These are phyloP conservation scores for Sarocladium brachiariae DNA, from an alignment of 2,329 filamentous ascomycete genomes.

Conservation along the genomic window DNA sequence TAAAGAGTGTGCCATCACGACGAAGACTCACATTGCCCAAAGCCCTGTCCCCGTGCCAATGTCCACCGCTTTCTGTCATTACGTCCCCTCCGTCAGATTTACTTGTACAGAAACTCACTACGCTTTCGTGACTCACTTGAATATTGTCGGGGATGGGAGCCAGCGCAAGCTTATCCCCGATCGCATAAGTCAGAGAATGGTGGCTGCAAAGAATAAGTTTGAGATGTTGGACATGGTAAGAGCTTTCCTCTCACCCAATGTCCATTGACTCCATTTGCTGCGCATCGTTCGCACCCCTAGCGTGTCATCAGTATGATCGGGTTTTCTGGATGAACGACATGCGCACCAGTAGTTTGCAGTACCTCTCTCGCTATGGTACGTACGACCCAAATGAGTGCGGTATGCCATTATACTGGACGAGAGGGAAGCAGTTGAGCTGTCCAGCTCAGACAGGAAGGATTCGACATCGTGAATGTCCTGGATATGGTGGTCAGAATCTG, in stretches of 20 bases:
- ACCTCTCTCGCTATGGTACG: constrained; percentile 22
- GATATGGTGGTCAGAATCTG: too few relatives aligned
- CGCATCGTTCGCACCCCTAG: constrained; percentile 22
- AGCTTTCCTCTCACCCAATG: constrained; percentile 21
- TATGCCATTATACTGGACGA: constrained; percentile 23
- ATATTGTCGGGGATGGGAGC: constrained; percentile 10
- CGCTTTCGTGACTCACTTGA: background rate
- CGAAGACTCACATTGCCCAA: background rate
- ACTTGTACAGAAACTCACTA: too few relatives aligned
- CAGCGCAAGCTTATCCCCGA: constrained; percentile 15
- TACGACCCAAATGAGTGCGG: constrained; percentile 23
- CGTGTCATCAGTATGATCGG: background rate
- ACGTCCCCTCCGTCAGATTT: too few relatives aligned
- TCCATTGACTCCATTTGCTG: constrained; percentile 24
- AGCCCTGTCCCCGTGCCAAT: constrained; percentile 38
- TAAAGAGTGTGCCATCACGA: background rate
- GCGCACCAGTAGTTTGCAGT: constrained; percentile 21
- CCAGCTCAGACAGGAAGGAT: background rate
- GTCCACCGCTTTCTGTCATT: constrained; percentile 31
- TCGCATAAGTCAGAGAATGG: constrained; percentile 18
- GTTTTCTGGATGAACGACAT: background rate
- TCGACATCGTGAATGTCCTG: background rate
- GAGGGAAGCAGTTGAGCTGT: constrained; percentile 21
- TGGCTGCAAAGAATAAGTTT: too few relatives aligned
- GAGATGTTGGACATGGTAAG: too few relatives aligned